These are phyloP conservation scores for Pyrus hybrid DNA, from an alignment of 331 rosid species.

Conservation along the genomic window DNA sequence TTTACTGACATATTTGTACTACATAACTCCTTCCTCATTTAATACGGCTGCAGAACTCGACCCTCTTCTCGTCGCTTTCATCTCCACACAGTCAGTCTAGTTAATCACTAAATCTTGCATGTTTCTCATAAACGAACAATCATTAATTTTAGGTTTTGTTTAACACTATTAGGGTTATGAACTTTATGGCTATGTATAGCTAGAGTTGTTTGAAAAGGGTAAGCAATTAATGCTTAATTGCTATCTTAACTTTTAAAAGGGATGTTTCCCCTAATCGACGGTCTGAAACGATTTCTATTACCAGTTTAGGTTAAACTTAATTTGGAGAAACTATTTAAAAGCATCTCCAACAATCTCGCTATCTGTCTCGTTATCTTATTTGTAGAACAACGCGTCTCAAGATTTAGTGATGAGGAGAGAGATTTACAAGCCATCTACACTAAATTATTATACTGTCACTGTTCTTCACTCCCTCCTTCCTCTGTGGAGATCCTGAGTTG, in stretches of 20 bases:
- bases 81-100: neutral
- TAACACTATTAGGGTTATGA: neutral
- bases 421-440: too few relatives aligned
- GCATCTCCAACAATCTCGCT: too few relatives aligned
- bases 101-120: too few relatives aligned
- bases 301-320: too few relatives aligned
- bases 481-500: too few relatives aligned
- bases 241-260: neutral
- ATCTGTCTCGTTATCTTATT: too few relatives aligned
- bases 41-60: slow-evolving; percentile 3
- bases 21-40: slow-evolving; percentile 14
- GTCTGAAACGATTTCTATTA: too few relatives aligned
- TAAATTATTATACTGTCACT: too few relatives aligned
- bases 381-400: too few relatives aligned
- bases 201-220: neutral
- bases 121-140: neutral
- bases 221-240: neutral
- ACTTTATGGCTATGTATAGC: neutral
- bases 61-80: slow-evolving; percentile 6
- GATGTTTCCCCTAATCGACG: neutral
- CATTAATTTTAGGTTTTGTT: neutral
- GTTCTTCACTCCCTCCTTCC: too few relatives aligned
- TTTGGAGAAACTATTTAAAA: too few relatives aligned
- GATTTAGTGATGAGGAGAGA: too few relatives aligned
- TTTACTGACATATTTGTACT: slow-evolving; percentile 16